phyloP scores from a whole-genome alignment of 176 grass and related monocot genomes.

The Eragrostis nindensis region DNA sequence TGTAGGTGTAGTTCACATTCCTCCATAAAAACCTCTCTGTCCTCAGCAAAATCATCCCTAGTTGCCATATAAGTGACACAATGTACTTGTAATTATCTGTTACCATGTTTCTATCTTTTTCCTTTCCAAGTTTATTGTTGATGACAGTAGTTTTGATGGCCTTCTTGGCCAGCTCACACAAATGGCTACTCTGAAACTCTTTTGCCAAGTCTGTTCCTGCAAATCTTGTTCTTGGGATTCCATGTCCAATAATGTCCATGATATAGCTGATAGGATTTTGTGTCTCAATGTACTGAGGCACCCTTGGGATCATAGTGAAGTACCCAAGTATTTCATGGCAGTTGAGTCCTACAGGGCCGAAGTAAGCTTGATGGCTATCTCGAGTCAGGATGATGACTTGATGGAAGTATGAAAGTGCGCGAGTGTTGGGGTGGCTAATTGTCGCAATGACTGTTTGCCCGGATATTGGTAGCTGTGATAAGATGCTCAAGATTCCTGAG shows the following conservation, averaged over 20 bases:
- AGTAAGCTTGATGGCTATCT: constrained; percentile 30
- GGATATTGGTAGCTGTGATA: not conserved
- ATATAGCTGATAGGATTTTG: constrained; percentile 35
- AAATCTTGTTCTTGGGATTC: constrained; percentile 27
- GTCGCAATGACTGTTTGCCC: constrained; percentile 14
- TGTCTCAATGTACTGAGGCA: constrained; percentile 33
- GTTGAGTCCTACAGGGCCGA: constrained; percentile 41
- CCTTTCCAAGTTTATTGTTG: not conserved
- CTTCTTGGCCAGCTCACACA: constrained; percentile 13
- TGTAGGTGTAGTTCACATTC: constrained; percentile 44
- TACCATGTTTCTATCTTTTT: not conserved
- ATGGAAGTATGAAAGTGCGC: constrained; percentile 40
- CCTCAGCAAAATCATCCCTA: constrained; percentile 29
- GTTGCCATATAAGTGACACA: not conserved
- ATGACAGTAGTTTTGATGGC: not conserved
- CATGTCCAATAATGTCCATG: constrained; percentile 22
- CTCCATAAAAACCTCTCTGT: constrained; percentile 45
- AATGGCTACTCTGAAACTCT: constrained; percentile 29
- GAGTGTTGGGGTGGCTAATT: constrained; percentile 33
- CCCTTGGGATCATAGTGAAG: constrained; percentile 26
- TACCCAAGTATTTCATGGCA: constrained; percentile 42
- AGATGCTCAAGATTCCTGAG: too few species aligned
- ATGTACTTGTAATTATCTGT: constrained; percentile 17
- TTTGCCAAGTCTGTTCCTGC: constrained; percentile 16
- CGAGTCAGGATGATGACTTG: constrained; percentile 38